Evolutionary conservation across 2,329 filamentous ascomycete species (phyloP), one percentile per base, ranked within the genome.

Genomic region (Coniochaeta hoffmannii): DNA sequence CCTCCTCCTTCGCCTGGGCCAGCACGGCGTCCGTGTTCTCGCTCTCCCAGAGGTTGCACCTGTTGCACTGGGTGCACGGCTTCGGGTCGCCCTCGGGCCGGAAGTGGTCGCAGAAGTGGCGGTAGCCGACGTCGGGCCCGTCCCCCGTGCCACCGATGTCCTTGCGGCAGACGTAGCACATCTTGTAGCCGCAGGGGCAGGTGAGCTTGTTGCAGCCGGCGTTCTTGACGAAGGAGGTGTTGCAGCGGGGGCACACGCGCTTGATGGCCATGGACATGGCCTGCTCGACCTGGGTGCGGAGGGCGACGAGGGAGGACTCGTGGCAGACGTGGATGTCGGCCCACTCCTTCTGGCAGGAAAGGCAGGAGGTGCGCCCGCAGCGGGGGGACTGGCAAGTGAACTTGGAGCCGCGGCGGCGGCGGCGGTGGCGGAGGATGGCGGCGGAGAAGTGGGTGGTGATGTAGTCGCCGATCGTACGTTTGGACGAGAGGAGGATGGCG

Each of bases 91-190:
- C 89, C 58, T 88, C 81, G 10, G 89, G 87, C 9, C 94, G 82
- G 69, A 97, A 97, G 71, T 97, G 94, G 68, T 96, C 89, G 69
- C 94, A 99, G 66, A 97, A 99, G 71, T 99, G 94, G 36, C 85
- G 80, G 70, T 99, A 97, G 0, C 93, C 92, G 68, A 92, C 87
- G 50, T 71, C 71, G 34, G 62, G 58, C 52, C 81, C 75, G 51
- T 76, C 73, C 14, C 63, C 68, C 28, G 62, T 54, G 50, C 81
- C 74, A 55, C 77, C 75, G 50, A 87, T 83, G 64, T 90, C 86
- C 62, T 87, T 87, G 38, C 94, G 89, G 70, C 94, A 99, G 50
- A 97, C 84, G 66, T 99, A 99, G 70, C 94, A 99, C 93, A 97
- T 97, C 63, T 89, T 88, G 73, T 97, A 97, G 9, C 94, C 94